Evolutionary conservation across 495 filamentous ascomycete species (phyloP).

Genomic region (Penicillium turbatum): DNA sequence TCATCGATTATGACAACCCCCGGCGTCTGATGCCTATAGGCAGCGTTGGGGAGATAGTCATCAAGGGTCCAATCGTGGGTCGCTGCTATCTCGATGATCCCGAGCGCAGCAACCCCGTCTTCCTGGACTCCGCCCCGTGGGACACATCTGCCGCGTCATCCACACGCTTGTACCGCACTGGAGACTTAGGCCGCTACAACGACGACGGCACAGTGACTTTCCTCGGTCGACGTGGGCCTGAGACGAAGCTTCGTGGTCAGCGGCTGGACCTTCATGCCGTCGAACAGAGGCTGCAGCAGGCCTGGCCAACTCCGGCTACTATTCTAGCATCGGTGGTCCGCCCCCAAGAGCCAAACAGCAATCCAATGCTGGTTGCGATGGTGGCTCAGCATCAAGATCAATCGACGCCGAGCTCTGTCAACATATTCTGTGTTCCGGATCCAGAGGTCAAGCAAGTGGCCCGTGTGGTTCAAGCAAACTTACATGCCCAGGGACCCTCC

Average conservation of each 20-base stretch:
- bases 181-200: slow-evolving; percentile 2
- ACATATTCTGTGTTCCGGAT: no score
- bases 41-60: slow-evolving; percentile 35
- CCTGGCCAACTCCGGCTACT: no score
- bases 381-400: no score
- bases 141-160: slow-evolving; percentile 16
- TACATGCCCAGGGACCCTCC: no score
- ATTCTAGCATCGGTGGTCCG: no score
- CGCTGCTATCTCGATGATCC: slow-evolving; percentile 30
- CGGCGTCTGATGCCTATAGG: slow-evolving; percentile 36
- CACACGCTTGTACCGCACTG: slow-evolving; percentile 10
- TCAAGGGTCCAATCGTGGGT: slow-evolving; percentile 22
- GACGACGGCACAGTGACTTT: neutral
- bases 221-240: slow-evolving; percentile 19
- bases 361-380: no score
- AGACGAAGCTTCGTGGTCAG: slow-evolving; percentile 44
- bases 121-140: slow-evolving; percentile 20
- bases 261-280: slow-evolving; percentile 12
- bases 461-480: no score
- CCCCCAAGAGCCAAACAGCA: no score
- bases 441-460: no score
- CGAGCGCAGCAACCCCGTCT: slow-evolving; percentile 15
- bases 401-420: no score
- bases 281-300: no score
- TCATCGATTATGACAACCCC: no score